phyloP scores from a whole-genome alignment of 768 basidiomycete species.

The Amanita pallidorosea region DNA sequence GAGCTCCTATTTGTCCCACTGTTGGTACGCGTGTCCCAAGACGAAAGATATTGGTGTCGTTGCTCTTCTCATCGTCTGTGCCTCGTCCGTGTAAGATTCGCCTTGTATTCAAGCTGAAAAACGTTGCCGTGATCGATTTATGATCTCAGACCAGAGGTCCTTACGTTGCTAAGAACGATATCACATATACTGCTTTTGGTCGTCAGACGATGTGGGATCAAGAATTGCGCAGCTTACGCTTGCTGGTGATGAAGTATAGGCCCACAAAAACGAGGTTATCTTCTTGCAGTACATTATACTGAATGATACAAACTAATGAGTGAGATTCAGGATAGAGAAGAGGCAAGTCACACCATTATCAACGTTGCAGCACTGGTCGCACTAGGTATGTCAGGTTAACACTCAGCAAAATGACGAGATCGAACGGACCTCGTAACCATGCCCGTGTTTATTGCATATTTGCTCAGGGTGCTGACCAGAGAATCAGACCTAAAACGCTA shows the following conservation, averaged over 20 bases:
- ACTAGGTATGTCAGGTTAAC: constrained; percentile 13
- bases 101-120: constrained; percentile 47
- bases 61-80: constrained; percentile 34
- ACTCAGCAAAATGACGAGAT: not conserved
- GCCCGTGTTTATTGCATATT: constrained; percentile 61
- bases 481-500: constrained; percentile 38
- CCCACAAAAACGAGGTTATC: constrained; percentile 53
- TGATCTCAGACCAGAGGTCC: constrained; percentile 17
- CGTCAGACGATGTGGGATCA: not conserved
- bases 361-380: constrained; percentile 40
- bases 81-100: constrained; percentile 41
- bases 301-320: not conserved
- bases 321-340: not conserved
- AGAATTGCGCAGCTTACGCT: constrained; percentile 30
- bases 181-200: constrained; percentile 38
- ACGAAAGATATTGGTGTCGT: constrained; percentile 41
- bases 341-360: constrained; percentile 33
- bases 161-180: constrained; percentile 24
- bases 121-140: not conserved
- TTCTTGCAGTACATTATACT: constrained; percentile 45
- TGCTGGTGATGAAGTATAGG: constrained; percentile 56
- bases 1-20: constrained; percentile 23
- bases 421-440: constrained; percentile 41
- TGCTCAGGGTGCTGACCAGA: constrained; percentile 42
- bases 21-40: constrained; percentile 35